Percentiles rank a stretch among this genome's conserved stretches.
phyloP scores from a whole-genome alignment of 371 early-diverging fungal genomes.

The Polyrhizophydium stewartii region DNA sequence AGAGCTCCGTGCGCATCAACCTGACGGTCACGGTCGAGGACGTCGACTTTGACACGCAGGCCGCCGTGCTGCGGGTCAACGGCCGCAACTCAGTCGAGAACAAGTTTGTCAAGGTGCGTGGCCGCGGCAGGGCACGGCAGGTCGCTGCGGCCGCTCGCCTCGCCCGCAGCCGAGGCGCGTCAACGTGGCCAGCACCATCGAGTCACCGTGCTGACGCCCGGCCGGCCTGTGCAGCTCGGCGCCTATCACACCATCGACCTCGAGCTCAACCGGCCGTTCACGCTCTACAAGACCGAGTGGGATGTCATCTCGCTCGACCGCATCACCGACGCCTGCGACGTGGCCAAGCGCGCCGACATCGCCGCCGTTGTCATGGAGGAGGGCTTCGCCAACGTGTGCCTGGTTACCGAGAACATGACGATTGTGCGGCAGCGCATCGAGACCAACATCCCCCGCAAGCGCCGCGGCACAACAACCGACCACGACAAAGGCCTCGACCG shows the following conservation, averaged over 20 bases:
- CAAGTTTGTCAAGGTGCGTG: constrained; percentile 77
- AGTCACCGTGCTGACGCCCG: no score
- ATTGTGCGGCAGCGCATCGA: constrained; percentile 91
- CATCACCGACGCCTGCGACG: constrained; percentile 84
- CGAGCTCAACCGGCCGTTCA: constrained; percentile 84
- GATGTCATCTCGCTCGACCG: constrained; percentile 87
- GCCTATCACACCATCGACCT: constrained; percentile 94
- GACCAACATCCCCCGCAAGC: constrained; percentile 83
- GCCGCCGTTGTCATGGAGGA: constrained; percentile 95
- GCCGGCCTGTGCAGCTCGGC: constrained; percentile 79
- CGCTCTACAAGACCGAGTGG: constrained; percentile 86
- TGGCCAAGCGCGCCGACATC: constrained; percentile 87
- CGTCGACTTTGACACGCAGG: constrained; percentile 86
- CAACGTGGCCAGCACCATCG: no score
- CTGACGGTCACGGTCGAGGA: constrained; percentile 84
- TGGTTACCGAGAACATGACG: constrained; percentile 92
- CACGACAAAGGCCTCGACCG: constrained; percentile 82
- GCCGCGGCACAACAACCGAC: constrained; percentile 81
- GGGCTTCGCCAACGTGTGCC: constrained; percentile 91
- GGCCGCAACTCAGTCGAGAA: constrained; percentile 85
- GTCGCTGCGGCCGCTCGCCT: no score
- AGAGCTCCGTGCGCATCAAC: constrained; percentile 72
- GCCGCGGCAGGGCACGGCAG: neutral
- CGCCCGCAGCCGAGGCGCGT: no score
- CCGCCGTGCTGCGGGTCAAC: constrained; percentile 77